Base-by-base conservation (phyloP, 306 rosid species). In the Pterocarpus santalinus region DNA sequence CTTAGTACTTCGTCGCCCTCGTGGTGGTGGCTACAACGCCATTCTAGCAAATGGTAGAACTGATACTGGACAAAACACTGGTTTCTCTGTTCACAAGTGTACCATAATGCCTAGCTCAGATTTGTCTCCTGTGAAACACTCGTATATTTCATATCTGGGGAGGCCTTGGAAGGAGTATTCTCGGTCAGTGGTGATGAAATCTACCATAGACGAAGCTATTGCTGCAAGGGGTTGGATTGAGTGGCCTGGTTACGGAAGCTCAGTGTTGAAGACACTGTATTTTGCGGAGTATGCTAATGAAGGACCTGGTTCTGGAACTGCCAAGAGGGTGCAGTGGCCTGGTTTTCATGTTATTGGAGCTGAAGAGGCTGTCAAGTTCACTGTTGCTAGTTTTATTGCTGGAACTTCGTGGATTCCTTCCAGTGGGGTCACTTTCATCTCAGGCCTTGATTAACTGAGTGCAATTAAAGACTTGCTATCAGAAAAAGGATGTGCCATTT, bases 321-420 rank as follows among this genome's bases (percentile, higher is more conserved):
- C 14, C 10, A 41, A 32, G 4, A 85, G 90, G 81, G 89, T 87
- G 3, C 62, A 38, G 8, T 87, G 92, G 92, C 79, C 87, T 8
- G 90, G 90, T 0, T 85, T 72, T 83, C 89, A 68, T 56, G 83
- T 83, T 2, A 44, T 89, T 41, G 85, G 80, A 52, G 71, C 69
- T 5, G 17, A 66, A 0, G 83, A 77, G n/a, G 92, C 92, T 10
- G 32, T 1, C 1, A 32, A 79, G 55, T 87, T 82, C 57, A 89
- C 87, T 0, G 92, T 89, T 7, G 77, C 62, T 22, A 57, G 30
- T 2, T 87, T 87, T 13, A 87, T 89, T 9, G 69, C 12, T 35
- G 92, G 92, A 36, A 85, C 65, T 62, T 85, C 92, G 4, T 89
- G 92, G 92, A 38, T 87, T 78, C 89, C 92, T 17, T 65, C 85